Base-by-base conservation (phyloP, 306 rosid species). In the Amphicarpaea edgeworthii region DNA sequence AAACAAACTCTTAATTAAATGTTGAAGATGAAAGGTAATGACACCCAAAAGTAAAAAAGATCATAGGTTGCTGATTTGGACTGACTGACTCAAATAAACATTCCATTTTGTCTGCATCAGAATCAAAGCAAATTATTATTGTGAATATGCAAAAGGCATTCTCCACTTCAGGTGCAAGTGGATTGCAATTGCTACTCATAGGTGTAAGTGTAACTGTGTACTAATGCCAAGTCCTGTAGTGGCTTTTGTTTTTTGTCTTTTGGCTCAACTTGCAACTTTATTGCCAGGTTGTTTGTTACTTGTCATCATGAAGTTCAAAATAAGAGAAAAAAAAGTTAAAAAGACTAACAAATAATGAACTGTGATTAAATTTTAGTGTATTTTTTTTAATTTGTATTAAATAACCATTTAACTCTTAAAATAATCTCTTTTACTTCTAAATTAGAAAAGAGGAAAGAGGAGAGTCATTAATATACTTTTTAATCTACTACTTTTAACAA, bases 111-210 rank as follows among this genome's bases (percentile, higher is more conserved):
- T 70, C 50, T 70, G 34, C 10, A 47, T 45, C 9, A 67, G 41
- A 45, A 34, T 32, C 34, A 32, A 70, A 50, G 51, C 14, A 67
- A 62, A 62, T 62, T 23, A 62, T 62, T 23, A 67, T 49, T 9
- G n/a, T 70, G 63, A 34, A 70, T 70, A 51, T 70, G 1, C 75
- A n/a, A 70, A 34, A 32, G 63, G 34, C 32, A 70, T 20, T 32
- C 47, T 49, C 60, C 75, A 69, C 61, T 69, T 38, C 34, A 70
- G 12, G 49, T 70, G 75, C 63, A 70, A 19, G 75, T 70, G 63
- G 62, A 70, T 50, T 32, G 75, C 49, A 20, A 7, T 50, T 70
- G 49, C 20, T 7, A 2, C 32, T 69, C 74, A 5, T 69, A 45
- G 42, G 45, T 26, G 24, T 46, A 12, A 10, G 45, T 26, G 24